These are phyloP conservation scores for Blumeriella jaapii DNA, from an alignment of 2,329 filamentous ascomycete genomes.

Conservation along the genomic window DNA sequence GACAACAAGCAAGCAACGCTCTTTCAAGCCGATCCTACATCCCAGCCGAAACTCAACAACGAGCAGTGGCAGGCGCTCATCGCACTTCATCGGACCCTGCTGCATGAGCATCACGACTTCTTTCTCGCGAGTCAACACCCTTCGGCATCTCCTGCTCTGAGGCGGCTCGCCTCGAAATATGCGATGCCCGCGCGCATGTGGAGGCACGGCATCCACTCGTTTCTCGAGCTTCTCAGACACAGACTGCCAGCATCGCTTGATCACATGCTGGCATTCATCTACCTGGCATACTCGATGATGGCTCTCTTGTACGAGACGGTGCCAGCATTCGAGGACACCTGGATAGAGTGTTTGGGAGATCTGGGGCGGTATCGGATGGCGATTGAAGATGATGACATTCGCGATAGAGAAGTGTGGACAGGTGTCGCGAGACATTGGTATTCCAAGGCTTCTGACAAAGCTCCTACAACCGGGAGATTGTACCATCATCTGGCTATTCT, in stretches of 20 bases:
- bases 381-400: conserved; percentile 70
- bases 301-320: conserved; percentile 78
- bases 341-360: conserved; percentile 80
- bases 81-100: conserved; percentile 64
- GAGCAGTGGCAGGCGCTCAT: conserved; percentile 78
- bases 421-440: conserved; percentile 66
- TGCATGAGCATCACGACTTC: conserved; percentile 78
- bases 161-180: conserved; percentile 64
- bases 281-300: conserved; percentile 83
- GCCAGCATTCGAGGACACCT: conserved; percentile 70
- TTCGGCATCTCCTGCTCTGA: conserved; percentile 55
- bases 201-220: conserved; percentile 80
- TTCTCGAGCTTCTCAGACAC: conserved; percentile 65
- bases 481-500: conserved; percentile 84
- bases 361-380: conserved; percentile 78
- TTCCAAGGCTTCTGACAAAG: conserved; percentile 57
- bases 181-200: conserved; percentile 91
- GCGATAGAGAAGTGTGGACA: conserved; percentile 68
- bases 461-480: conserved; percentile 63
- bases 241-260: conserved; percentile 67
- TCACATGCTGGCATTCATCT: conserved; percentile 86
- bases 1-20: conserved; percentile 49
- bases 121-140: conserved; percentile 84
- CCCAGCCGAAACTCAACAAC: conserved; percentile 37
- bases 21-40: conserved; percentile 35